A percentile compares a stretch with the other conserved stretches of the same genome.
Conservation (phyloP, 2,329 filamentous ascomycete genomes). For the Proliferodiscus dingleyae region DNA sequence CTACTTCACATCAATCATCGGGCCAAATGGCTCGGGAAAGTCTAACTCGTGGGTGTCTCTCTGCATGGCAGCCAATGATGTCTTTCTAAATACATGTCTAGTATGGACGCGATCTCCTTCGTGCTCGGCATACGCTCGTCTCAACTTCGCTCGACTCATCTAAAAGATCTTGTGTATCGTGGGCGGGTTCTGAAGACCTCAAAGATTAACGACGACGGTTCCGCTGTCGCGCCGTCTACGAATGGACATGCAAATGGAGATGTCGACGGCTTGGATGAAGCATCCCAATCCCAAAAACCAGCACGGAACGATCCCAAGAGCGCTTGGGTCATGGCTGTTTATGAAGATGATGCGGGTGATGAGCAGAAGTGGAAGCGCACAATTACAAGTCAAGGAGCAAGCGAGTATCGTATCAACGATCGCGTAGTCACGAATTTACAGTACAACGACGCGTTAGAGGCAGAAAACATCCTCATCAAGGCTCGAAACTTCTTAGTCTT, state of each 20-base stretch:
- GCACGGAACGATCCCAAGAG: constrained; percentile 83
- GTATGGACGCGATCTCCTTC: constrained; percentile 99
- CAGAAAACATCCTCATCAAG: constrained; percentile 96
- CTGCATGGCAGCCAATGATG: constrained; percentile 8
- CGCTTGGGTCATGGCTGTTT: constrained; percentile 99
- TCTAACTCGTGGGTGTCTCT: constrained; percentile 80
- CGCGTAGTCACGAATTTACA: constrained; percentile 80
- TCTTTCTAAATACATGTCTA: constrained; percentile 36
- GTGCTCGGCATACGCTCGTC: constrained; percentile 98
- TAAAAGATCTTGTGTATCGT: constrained; percentile 93
- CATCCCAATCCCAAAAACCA: constrained; percentile 55
- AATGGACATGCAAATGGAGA: constrained; percentile 58
- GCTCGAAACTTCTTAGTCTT: constrained; percentile 97
- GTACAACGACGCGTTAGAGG: constrained; percentile 89
- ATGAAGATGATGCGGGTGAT: constrained; percentile 93
- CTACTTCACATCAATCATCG: constrained; percentile 98
- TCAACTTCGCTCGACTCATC: constrained; percentile 88
- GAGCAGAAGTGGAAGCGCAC: constrained; percentile 94
- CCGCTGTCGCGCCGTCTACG: constrained; percentile 45
- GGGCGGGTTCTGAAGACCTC: constrained; percentile 88
- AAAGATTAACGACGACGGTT: constrained; percentile 87
- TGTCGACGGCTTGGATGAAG: constrained; percentile 54
- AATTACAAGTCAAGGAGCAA: constrained; percentile 82
- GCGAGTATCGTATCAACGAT: constrained; percentile 97
- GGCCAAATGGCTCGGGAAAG: constrained; percentile 98